Conservation (phyloP, 176 grass and related monocot genomes). For the Zea mays region DNA sequence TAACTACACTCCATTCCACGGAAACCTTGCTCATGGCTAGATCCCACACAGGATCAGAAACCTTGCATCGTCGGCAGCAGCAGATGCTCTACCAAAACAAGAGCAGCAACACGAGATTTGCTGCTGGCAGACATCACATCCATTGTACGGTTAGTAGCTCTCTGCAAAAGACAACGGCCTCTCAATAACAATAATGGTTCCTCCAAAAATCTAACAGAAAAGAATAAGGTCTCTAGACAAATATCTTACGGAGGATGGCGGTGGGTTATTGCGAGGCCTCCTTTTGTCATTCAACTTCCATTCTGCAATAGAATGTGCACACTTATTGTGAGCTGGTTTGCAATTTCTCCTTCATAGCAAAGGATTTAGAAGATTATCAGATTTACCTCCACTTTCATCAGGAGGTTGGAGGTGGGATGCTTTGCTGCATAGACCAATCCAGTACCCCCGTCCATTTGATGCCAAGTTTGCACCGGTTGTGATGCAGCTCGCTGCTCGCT, state of each 20-base stretch:
- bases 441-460: conserved; percentile 16
- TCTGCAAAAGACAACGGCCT: conserved; percentile 7
- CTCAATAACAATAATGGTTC: background rate
- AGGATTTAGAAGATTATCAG: background rate
- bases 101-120: conserved; percentile 35
- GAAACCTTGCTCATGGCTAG: background rate
- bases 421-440: background rate
- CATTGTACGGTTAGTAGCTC: background rate
- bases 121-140: background rate
- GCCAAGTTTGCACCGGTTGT: conserved; percentile 14
- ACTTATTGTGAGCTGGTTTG: background rate
- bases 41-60: no score
- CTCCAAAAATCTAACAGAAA: background rate
- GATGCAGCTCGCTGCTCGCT: background rate
- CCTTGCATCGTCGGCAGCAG: background rate
- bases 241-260: conserved; percentile 26
- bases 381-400: conserved; percentile 44
- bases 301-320: background rate
- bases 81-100: conserved; percentile 53
- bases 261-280: background rate
- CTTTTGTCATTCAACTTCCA: background rate
- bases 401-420: conserved; percentile 22
- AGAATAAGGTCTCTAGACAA: background rate
- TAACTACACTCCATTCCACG: background rate
- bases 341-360: background rate